Evolutionary conservation across 169 alveolate genomes (phyloP).

Genomic region (Ichthyophthirius multifiliis): DNA sequence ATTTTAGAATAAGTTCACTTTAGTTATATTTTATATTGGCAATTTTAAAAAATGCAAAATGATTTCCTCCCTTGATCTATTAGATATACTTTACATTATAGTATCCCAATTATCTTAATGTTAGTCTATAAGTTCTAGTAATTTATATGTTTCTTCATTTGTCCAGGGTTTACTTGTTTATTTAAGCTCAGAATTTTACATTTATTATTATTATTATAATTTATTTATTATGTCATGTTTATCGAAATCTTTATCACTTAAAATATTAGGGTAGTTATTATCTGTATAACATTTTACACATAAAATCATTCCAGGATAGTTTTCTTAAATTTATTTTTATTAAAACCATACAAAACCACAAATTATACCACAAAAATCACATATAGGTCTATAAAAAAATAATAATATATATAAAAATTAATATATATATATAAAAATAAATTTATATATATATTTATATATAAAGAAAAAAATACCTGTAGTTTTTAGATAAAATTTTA

Average conservation of each 20-base stretch:
- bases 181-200: not conserved
- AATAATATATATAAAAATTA: constrained; percentile 27
- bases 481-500: constrained; percentile 51
- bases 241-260: constrained; percentile 26
- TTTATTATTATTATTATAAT: not conserved
- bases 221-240: constrained; percentile 1
- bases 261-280: constrained; percentile 28
- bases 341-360: constrained; percentile 81
- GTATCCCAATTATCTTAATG: constrained; percentile 45
- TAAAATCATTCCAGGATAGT: constrained; percentile 12
- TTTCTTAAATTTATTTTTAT: constrained; percentile 31
- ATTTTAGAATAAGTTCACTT: not conserved
- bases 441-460: constrained; percentile 19
- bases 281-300: constrained; percentile 36
- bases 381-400: constrained; percentile 62
- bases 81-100: constrained; percentile 29
- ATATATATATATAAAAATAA: constrained; percentile 34
- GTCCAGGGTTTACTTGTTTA: constrained; percentile 11
- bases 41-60: constrained; percentile 23
- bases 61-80: constrained; percentile 34
- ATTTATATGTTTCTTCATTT: constrained; percentile 7
- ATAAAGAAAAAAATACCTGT: constrained; percentile 11
- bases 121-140: constrained; percentile 25
- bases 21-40: not conserved
- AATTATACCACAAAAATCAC: constrained; percentile 73